Percentiles rank a stretch among this genome's conserved stretches.
phyloP scores from a whole-genome alignment of 1,139 yeast species.

The Diutina scorzettiae region DNA sequence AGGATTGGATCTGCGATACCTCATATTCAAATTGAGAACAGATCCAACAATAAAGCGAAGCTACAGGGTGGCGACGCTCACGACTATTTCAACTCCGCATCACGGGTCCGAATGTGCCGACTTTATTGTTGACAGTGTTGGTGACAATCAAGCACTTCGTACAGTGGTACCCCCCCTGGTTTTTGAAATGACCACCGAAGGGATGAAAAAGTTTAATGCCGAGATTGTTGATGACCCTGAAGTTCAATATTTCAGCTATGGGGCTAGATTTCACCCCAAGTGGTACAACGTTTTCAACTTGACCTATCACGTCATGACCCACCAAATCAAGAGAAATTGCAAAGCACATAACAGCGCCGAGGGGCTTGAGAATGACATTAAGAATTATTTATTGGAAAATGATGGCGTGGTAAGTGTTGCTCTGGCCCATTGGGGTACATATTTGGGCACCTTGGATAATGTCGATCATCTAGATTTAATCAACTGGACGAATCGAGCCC shows the following conservation, averaged over 20 bases:
- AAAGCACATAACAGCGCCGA: too few species aligned
- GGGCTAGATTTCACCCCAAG: slow-evolving; percentile 56
- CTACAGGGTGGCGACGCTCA: slow-evolving; percentile 55
- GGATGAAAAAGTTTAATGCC: slow-evolving; percentile 42
- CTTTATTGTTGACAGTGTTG: slow-evolving; percentile 30
- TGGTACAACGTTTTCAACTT: slow-evolving; percentile 50
- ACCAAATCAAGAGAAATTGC: slow-evolving; percentile 11
- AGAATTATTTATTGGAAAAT: slow-evolving; percentile 28
- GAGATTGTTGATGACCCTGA: slow-evolving; percentile 40
- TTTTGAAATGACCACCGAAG: slow-evolving; percentile 47
- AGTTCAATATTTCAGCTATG: slow-evolving; percentile 73
- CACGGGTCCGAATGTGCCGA: slow-evolving; percentile 81
- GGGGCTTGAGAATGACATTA: not conserved
- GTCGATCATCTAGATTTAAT: slow-evolving; percentile 82
- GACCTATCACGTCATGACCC: slow-evolving; percentile 49
- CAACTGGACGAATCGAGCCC: slow-evolving; percentile 61
- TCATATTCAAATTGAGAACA: slow-evolving; percentile 44
- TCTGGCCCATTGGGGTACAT: slow-evolving; percentile 77
- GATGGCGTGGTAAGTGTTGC: slow-evolving; percentile 80
- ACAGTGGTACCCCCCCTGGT: slow-evolving; percentile 33
- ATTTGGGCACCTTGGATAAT: slow-evolving; percentile 62
- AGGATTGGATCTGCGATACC: slow-evolving; percentile 72
- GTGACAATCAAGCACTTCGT: slow-evolving; percentile 11
- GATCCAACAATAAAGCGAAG: slow-evolving; percentile 13
- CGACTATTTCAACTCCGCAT: slow-evolving; percentile 85